Percentiles rank a stretch among this genome's conserved stretches.
These are phyloP conservation scores for Oryza glaberrima DNA, from an alignment of 176 grass and related monocot genomes.

Conservation along the genomic window DNA sequence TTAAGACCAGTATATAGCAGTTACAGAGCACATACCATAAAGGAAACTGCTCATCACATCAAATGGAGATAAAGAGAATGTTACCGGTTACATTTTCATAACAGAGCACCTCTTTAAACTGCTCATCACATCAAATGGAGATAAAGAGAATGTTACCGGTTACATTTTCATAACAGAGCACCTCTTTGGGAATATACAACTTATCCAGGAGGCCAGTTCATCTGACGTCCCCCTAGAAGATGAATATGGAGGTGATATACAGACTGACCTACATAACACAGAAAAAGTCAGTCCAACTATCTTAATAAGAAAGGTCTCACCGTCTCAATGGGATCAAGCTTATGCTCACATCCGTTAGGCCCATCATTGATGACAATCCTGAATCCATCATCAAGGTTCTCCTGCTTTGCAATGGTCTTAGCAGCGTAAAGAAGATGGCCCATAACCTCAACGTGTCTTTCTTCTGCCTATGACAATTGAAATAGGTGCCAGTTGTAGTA, in stretches of 20 bases:
- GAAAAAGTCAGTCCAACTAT: background rate
- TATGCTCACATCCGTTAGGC: conserved; percentile 57
- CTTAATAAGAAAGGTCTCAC: conserved; percentile 20
- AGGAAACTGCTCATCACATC: background rate
- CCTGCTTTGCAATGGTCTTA: conserved; percentile 67
- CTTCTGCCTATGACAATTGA: conserved; percentile 60
- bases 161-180: background rate
- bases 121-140: background rate
- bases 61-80: background rate
- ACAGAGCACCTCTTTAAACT: background rate
- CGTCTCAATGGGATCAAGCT: background rate
- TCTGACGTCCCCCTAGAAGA: conserved; percentile 69
- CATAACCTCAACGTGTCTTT: conserved; percentile 60
- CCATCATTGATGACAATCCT: conserved; percentile 77
- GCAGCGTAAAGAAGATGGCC: conserved; percentile 64
- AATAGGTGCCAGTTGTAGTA: background rate
- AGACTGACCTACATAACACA: conserved; percentile 58
- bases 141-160: background rate
- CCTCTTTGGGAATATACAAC: background rate
- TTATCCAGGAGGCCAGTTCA: conserved; percentile 90
- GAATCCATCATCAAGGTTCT: conserved; percentile 70
- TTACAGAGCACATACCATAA: background rate
- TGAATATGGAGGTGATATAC: conserved; percentile 79
- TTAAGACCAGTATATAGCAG: background rate
- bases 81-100: background rate